Conservation (phyloP, 179 eudicot genomes). For the Heliamphora pulchella region DNA sequence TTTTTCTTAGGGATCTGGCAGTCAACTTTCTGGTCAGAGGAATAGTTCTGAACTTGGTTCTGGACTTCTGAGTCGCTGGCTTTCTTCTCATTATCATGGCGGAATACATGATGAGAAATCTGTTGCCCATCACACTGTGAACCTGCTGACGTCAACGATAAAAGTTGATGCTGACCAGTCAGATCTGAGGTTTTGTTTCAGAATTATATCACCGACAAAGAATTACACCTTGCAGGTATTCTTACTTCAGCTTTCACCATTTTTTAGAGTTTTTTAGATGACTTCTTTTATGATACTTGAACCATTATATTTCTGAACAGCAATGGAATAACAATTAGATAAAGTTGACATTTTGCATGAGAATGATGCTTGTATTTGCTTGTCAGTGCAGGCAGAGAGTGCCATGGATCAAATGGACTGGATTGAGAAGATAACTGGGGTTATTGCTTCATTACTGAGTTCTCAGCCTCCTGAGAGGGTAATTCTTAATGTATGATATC, state of each 20-base stretch:
- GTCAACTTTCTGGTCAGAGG: slow-evolving; percentile 83
- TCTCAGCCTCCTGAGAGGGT: slow-evolving; percentile 98
- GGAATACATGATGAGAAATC: slow-evolving; percentile 95
- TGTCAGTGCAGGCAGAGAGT: slow-evolving; percentile 80
- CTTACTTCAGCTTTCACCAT: slow-evolving; percentile 5
- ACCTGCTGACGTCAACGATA: slow-evolving; percentile 90
- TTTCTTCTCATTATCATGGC: slow-evolving; percentile 95
- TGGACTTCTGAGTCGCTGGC: slow-evolving; percentile 97
- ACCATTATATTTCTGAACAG: neutral
- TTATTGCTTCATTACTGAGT: slow-evolving; percentile 89
- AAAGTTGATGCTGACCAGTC: slow-evolving; percentile 98
- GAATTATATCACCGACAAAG: slow-evolving; percentile 94
- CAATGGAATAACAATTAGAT: neutral
- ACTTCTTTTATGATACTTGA: neutral
- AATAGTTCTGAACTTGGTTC: slow-evolving; percentile 97
- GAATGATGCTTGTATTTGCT: slow-evolving; percentile 16
- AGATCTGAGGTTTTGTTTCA: slow-evolving; percentile 93
- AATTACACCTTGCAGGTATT: slow-evolving; percentile 89
- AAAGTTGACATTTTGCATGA: slow-evolving; percentile 15
- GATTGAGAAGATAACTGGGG: slow-evolving; percentile 98
- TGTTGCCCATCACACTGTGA: slow-evolving; percentile 92
- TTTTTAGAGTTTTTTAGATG: neutral
- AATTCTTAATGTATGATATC: slow-evolving; percentile 21
- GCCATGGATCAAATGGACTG: slow-evolving; percentile 99
- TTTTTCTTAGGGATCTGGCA: slow-evolving; percentile 58